Percentiles rank a stretch among this genome's conserved stretches.
Evolutionary conservation across 352 stramenopile genomes (phyloP).

Genomic region (Phytophthora sojae): DNA sequence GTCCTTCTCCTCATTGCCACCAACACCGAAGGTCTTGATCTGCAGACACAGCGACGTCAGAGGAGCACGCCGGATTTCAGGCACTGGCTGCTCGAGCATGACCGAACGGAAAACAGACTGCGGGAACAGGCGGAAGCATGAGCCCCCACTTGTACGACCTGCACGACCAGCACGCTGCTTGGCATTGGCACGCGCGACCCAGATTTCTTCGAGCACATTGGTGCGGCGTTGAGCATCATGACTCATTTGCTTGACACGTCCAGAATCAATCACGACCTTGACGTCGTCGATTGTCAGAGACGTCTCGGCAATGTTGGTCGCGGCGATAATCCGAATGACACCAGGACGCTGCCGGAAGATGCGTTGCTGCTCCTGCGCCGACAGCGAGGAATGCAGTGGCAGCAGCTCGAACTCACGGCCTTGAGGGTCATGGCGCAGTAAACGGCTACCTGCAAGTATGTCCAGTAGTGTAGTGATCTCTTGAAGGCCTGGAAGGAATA

Average conservation of each 20-base stretch:
- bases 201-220: slow-evolving; percentile 91
- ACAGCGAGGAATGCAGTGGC: slow-evolving; percentile 95
- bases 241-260: slow-evolving; percentile 93
- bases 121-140: slow-evolving; percentile 92
- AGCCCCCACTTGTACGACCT: slow-evolving; percentile 91
- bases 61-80: slow-evolving; percentile 96
- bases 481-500: slow-evolving; percentile 95
- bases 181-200: slow-evolving; percentile 91
- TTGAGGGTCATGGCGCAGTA: slow-evolving; percentile 47
- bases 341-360: slow-evolving; percentile 88
- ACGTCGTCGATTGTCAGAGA: slow-evolving; percentile 96
- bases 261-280: slow-evolving; percentile 96
- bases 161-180: slow-evolving; percentile 92
- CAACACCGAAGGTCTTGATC: slow-evolving; percentile 90
- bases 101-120: slow-evolving; percentile 73
- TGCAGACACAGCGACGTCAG: slow-evolving; percentile 97
- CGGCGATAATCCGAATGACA: slow-evolving; percentile 94
- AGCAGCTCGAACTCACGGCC: slow-evolving; percentile 75
- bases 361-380: slow-evolving; percentile 92
- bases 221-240: slow-evolving; percentile 85
- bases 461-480: slow-evolving; percentile 94
- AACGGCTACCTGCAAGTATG: slow-evolving; percentile 62
- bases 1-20: slow-evolving; percentile 47
- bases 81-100: slow-evolving; percentile 86
- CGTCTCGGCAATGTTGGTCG: slow-evolving; percentile 98